Base-by-base conservation (phyloP, 169 alveolate species). In the Plasmodium reichenowi region DNA sequence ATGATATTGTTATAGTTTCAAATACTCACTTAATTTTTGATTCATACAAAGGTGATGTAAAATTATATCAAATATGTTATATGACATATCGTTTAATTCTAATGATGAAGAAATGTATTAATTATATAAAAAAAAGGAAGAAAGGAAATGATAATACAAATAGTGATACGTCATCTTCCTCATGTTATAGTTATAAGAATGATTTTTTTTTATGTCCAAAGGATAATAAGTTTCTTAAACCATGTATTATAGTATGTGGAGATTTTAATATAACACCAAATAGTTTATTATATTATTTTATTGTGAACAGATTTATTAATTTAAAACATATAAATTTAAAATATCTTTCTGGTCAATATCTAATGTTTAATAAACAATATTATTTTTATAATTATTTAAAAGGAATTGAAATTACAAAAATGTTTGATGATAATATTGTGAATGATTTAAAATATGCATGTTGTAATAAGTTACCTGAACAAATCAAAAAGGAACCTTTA, bases 231-330 rank as follows among this genome's bases (percentile, higher is more conserved):
- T 13, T 26, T 13, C 76, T 88, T n/a, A 74, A 24, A 24, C 96
- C 96, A 10, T 75, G 87, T 60, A 85, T 92, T 6, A 72, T 94
- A 63, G 78, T 94, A 70, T 94, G 96, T 63, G 96, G 95, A 0
- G 96, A 94, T 88, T 78, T 92, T 62, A 94, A 94, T 88, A 75
- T 93, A 74, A 94, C 96, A 2, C 96, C 96, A 4, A 94, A 94
- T 54, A 92, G 95, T 56, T 56, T 94, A 52, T 59, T 94, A 32
- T 94, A 94, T 89, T 87, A 93, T 73, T 92, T 88, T 74, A 74
- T 94, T 26, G 71, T 83, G 60, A 88, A 94, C 52, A 94, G 96
- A 12, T 92, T 85, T 64, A 94, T 88, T 45, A 93, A 87, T 56
- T 83, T 94, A 59, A 89, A 89, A 43, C 86, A 94, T 72, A 70